Conservation (phyloP, 768 basidiomycete genomes). For the Pisolithus orientalis region DNA sequence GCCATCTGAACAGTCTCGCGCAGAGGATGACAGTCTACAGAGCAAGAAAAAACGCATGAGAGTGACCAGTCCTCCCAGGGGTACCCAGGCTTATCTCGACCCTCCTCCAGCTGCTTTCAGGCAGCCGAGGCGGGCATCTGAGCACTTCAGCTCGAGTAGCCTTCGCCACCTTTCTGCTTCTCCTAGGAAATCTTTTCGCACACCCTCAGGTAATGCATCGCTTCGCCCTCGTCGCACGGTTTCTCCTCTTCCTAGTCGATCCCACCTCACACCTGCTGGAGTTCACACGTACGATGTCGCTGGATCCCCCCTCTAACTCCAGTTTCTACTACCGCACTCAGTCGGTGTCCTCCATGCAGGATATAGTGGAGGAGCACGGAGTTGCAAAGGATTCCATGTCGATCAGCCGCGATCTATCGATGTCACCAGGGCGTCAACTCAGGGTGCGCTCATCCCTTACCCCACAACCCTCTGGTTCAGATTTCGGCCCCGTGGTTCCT, state of each 20-base stretch:
- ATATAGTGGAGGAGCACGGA: constrained; percentile 19
- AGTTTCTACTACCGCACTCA: constrained; percentile 19
- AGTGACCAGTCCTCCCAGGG: constrained; percentile 42
- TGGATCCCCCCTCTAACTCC: constrained; percentile 49
- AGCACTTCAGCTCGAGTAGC: constrained; percentile 14
- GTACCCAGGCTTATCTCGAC: constrained; percentile 43
- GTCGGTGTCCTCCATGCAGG: constrained; percentile 30
- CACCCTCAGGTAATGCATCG: constrained; percentile 25
- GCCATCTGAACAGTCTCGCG: constrained; percentile 15
- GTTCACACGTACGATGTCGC: constrained; percentile 62
- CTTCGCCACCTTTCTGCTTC: constrained; percentile 19
- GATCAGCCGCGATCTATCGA: constrained; percentile 35
- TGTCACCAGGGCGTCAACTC: constrained; percentile 38
- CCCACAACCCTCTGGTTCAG: constrained; percentile 49
- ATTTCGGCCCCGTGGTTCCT: constrained; percentile 37
- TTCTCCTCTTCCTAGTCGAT: constrained; percentile 33
- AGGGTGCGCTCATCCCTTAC: constrained; percentile 67
- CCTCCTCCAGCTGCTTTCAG: constrained; percentile 44
- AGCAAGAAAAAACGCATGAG: constrained; percentile 46
- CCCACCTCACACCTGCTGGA: constrained; percentile 28
- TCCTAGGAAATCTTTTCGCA: constrained; percentile 26
- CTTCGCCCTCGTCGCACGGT: constrained; percentile 34
- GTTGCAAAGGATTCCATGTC: constrained; percentile 12
- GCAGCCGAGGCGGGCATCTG: constrained; percentile 16
- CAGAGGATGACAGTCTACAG: constrained; percentile 29